Evolutionary conservation across 2,329 filamentous ascomycete genomes (phyloP), one percentile per base, ranked within the genome.

Genomic region (Colletotrichum costaricense): DNA sequence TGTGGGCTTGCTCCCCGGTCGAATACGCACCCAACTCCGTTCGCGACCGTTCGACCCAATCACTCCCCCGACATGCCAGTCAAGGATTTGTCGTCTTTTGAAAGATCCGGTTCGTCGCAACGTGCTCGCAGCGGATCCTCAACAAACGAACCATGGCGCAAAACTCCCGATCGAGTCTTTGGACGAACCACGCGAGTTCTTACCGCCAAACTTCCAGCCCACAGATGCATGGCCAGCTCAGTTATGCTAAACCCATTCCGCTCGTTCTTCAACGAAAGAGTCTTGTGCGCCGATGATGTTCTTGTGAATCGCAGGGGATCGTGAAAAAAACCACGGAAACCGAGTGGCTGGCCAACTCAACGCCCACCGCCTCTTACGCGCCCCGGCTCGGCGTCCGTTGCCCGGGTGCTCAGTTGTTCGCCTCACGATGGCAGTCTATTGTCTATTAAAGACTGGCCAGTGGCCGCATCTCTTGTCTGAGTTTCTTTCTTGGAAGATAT

Each of bases 181-280:
- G 19, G 62, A 63, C 62, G 67, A 71, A 71, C 67, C 35, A 66
- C 58, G 28, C 55, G 67, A 56, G 26, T 28, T 49, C 66, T 67
- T 71, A 73, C 71, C 71, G 71, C 71, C 49, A 49, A 73, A 70
- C 19, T 49, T 49, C 60, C 24, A 66, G 62, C 49, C 71, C 60
- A 70, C 49, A 60, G 26, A 16, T 71, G 71, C 71, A 35, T 28
- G 55, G 38, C 22, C 46, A 73, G 7, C 35, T 35, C 60, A 66
- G 35, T 42, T 73, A 28, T 62, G 24, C 71, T 66, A 73, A n/a
- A 19, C 71, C 56, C 5, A 63, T 57, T 60, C 4, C 38, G 59
- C 9, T 30, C 24, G 8, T 35, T 71, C 60, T 70, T 73, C 28
- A 66, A 52, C 67, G 60, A 71, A 64, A 63, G 24, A 65, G 60